Evolutionary conservation across 1,284 basidiomycete species (phyloP), one percentile per base, ranked within the genome.

Genomic region (Cystobasidium sp.): DNA sequence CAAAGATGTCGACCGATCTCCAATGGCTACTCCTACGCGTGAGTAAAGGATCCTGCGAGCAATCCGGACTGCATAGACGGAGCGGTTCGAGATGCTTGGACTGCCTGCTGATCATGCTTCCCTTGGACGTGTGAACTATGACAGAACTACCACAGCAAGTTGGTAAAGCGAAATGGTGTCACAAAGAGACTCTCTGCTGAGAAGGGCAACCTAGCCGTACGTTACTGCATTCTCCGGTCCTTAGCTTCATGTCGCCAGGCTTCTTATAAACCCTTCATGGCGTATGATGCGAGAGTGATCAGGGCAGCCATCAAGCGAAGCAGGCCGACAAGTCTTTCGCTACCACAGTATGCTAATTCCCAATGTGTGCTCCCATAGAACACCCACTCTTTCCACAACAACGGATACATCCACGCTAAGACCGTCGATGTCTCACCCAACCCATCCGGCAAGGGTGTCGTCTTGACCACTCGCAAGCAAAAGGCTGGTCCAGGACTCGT

Each of bases 371-470:
- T 59, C 31, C 2, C 20, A 16, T 56, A 55, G 52, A 74, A 74
- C 65, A 55, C 65, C 39, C 72, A 74, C 72, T 68, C 72, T 8
- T 74, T 68, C 72, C 64, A 74, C 56, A 55, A 63, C 46, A 58
- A 53, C n/a, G 72, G 72, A 37, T 51, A 49, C 64, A 55, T 74
- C 37, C 72, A 74, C 64, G 16, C 72, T 43, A 74, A 74, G 56
- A 68, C 43, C 43, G 65, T 74, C 65, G 72, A 68, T 58, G 65
- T 74, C 58, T 55, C 59, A 20, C 55, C 72, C 58, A 65, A 16
- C 62, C 43, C 52, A 20, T 52, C 51, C 37, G 72, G 72, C 64
- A 68, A 74, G 37, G 72, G 72, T 37, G 55, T 74, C 64, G 51
- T 68, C 47, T 22, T 74, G 31, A 67, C 61, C 20, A 74, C 72